A percentile compares a stretch with the other conserved stretches of the same genome.
These are phyloP conservation scores for Lizonia empirigonia DNA, from an alignment of 2,329 filamentous ascomycete species.

Conservation along the genomic window DNA sequence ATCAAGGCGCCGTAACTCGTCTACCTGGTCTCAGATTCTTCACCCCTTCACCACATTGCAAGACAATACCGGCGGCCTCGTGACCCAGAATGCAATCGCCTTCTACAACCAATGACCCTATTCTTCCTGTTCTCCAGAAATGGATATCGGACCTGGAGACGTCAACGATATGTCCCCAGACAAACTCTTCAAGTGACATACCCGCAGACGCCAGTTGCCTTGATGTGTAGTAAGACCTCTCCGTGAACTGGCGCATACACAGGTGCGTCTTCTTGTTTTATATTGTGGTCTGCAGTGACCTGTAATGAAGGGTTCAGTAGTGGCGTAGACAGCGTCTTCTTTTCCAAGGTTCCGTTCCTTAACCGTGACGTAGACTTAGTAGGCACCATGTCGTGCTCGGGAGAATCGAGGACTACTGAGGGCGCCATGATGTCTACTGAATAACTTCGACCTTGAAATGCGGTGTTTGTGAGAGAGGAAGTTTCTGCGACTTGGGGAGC, in stretches of 20 bases:
- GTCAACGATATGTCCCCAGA: neutral
- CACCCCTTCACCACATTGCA: constrained; percentile 63
- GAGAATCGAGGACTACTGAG: constrained; percentile 14
- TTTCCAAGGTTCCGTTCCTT: constrained; percentile 18
- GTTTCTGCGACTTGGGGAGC: too few species aligned
- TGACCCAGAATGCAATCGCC: constrained; percentile 70
- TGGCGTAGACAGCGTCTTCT: constrained; percentile 28
- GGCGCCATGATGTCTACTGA: constrained; percentile 26
- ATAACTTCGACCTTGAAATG: neutral
- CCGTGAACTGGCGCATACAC: constrained; percentile 59
- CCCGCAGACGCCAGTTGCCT: constrained; percentile 69
- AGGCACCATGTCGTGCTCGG: neutral
- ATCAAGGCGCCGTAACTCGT: too few species aligned
- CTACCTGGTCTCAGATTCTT: constrained; percentile 55
- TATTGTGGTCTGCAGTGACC: constrained; percentile 64
- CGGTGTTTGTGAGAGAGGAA: neutral
- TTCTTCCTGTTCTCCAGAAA: constrained; percentile 69
- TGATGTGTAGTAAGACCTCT: constrained; percentile 66
- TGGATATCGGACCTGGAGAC: constrained; percentile 66
- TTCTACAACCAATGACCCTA: constrained; percentile 66
- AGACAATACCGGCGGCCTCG: constrained; percentile 66
- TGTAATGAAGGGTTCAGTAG: constrained; percentile 61
- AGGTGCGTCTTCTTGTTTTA: constrained; percentile 64
- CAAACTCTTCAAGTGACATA: constrained; percentile 33
- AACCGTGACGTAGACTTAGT: constrained; percentile 16